Evolutionary conservation across 345 rosid genomes (phyloP).

Genomic region (Durio zibethinus): DNA sequence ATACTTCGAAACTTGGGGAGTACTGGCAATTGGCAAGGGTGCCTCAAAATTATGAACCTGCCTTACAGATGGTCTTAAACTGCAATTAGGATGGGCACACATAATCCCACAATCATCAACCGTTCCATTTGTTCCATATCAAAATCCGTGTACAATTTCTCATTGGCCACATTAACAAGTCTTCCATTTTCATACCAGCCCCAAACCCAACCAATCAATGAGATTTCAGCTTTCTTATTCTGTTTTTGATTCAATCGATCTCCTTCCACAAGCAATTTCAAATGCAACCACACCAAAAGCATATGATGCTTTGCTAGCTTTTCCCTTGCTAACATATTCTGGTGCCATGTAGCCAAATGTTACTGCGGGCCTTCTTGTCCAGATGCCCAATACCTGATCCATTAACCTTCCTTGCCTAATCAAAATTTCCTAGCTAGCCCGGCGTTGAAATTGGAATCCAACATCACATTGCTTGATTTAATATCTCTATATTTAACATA

Average conservation of each 20-base stretch:
- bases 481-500: conserved; percentile 28
- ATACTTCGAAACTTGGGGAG: too few relatives aligned
- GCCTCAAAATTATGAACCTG: conserved; percentile 16
- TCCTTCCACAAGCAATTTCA: conserved; percentile 30
- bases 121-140: conserved; percentile 12
- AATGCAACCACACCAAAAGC: conserved; percentile 20
- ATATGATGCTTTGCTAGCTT: conserved; percentile 18
- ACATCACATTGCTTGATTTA: conserved; percentile 30
- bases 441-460: conserved; percentile 29
- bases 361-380: conserved; percentile 8
- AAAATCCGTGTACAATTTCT: conserved; percentile 4
- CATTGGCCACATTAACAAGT: neutral
- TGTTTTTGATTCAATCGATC: neutral
- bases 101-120: conserved; percentile 23
- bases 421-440: conserved; percentile 37
- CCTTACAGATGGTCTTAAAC: conserved; percentile 23
- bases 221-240: neutral
- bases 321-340: neutral
- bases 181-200: conserved; percentile 4
- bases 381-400: conserved; percentile 13
- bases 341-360: conserved; percentile 24
- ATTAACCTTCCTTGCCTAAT: conserved; percentile 31
- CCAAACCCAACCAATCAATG: conserved; percentile 29
- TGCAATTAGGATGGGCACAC: conserved; percentile 18
- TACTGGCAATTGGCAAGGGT: conserved; percentile 17